These are phyloP conservation scores for Aspergillus luchuensis DNA, from an alignment of 2,329 filamentous ascomycete species.

Conservation along the genomic window DNA sequence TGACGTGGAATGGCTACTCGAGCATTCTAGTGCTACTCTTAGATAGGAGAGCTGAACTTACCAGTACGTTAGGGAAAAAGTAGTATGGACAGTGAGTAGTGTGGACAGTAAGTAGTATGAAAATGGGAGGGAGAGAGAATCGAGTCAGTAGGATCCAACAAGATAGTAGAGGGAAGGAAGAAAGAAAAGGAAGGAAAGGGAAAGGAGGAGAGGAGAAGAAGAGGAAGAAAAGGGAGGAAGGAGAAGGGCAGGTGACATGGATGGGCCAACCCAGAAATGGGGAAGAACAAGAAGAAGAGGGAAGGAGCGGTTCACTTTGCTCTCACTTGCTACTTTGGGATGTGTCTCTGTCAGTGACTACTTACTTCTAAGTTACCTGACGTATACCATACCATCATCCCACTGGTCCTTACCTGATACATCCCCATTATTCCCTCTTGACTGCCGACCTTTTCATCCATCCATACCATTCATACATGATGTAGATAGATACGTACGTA, in stretches of 20 bases:
- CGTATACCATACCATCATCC: background rate
- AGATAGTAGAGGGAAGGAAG: slow-evolving; percentile 10
- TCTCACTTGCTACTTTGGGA: too few relatives aligned
- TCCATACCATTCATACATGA: background rate
- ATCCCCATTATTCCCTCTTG: too few relatives aligned
- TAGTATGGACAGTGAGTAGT: background rate
- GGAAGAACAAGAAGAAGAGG: background rate
- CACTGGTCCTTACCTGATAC: background rate
- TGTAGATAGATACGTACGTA: background rate
- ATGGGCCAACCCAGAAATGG: slow-evolving; percentile 16
- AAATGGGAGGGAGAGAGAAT: slow-evolving; percentile 13
- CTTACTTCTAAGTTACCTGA: background rate
- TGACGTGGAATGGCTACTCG: slow-evolving; percentile 2
- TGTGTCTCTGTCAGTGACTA: background rate
- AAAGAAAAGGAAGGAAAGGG: slow-evolving; percentile 2
- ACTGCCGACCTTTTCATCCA: too few relatives aligned
- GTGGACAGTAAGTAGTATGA: slow-evolving; percentile 10
- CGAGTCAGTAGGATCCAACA: too few relatives aligned
- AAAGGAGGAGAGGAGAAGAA: slow-evolving; percentile 5
- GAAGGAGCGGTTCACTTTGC: background rate
- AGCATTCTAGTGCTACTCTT: background rate
- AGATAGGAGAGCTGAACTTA: slow-evolving; percentile 8
- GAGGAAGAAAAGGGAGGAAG: slow-evolving; percentile 12
- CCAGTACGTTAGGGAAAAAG: slow-evolving; percentile 1
- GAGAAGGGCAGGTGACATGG: slow-evolving; percentile 35